These are phyloP conservation scores for Thelonectria discophora DNA, from an alignment of 2,329 filamentous ascomycete genomes.

Conservation along the genomic window DNA sequence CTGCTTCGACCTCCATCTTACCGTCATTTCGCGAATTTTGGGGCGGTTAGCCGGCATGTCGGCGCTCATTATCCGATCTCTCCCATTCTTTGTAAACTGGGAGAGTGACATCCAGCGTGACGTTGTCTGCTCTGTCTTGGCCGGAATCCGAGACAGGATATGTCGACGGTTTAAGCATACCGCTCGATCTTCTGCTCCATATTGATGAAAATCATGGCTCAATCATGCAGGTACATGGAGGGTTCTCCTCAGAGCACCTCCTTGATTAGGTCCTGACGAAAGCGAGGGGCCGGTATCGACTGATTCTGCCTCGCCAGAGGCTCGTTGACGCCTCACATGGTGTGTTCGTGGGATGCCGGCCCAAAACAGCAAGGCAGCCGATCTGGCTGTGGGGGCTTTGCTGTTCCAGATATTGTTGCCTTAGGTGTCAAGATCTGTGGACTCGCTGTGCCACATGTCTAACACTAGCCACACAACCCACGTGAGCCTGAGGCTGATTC, in stretches of 20 bases:
- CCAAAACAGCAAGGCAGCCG: not conserved
- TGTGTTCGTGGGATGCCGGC: slow-evolving; percentile 11
- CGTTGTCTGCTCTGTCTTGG: not conserved
- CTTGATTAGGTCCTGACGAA: slow-evolving; percentile 2
- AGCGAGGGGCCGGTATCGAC: slow-evolving; percentile 5
- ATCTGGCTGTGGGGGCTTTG: not conserved
- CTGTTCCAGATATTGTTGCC: not conserved
- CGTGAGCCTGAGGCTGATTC: slow-evolving; percentile 19
- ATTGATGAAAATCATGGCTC: slow-evolving; percentile 5
- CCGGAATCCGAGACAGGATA: slow-evolving; percentile 2
- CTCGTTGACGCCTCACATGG: not conserved
- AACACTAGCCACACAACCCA: slow-evolving; percentile 6
- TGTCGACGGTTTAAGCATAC: not conserved
- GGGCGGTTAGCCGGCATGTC: not conserved
- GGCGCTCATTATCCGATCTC: not conserved
- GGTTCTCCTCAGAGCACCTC: not conserved
- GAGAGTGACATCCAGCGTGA: not conserved
- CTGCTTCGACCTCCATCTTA: slow-evolving; percentile 1
- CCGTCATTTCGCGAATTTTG: not conserved
- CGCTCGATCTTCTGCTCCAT: slow-evolving; percentile 1
- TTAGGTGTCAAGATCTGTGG: not conserved
- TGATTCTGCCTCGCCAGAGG: slow-evolving; percentile 3
- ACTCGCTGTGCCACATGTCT: not conserved
- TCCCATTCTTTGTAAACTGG: not conserved
- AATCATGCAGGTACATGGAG: not conserved